Evolutionary conservation across 2,329 filamentous ascomycete genomes (phyloP), one percentile per base, ranked within the genome.

Genomic region (Stagonosporopsis cucurbitacearum): DNA sequence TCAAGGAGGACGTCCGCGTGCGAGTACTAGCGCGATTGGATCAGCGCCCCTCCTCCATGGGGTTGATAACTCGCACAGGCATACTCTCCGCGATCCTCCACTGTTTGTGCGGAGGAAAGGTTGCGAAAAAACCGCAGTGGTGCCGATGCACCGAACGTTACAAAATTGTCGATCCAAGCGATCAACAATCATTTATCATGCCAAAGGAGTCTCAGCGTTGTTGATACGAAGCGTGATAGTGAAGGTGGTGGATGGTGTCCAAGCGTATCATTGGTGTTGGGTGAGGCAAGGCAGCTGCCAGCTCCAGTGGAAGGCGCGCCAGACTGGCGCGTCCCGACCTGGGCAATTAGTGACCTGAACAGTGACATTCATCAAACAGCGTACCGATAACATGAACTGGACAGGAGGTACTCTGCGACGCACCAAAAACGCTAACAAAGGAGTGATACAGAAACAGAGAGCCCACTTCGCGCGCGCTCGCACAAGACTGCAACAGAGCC

Each of bases 391-490:
- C 13, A 82, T 82, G 80, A 80, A 81, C 51, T 82, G 80, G 80
- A 81, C 78, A 0, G 80, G 80, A 25, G 80, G 80, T 4, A 74
- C 72, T 25, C 62, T 78, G 28, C 76, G 75, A 56, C 71, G 75
- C 45, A 73, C 67, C 25, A 75, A 70, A 47, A 73, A 72, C 43
- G 72, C 70, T 26, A 70, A 70, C 54, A 75, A 74, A 50, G 67
- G 72, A 15, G 62, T 71, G 15, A 28, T 73, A 4, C 73, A 77
- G 53, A 75, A 72, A 57, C 80, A 82, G 61, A 80, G 75, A 62
- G 75, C 77, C 17, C 75, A 81, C 60, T 82, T 82, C 55, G 79
- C 79, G 5, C 77, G 71, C 58, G 71, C 68, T 17, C 74, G 78
- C 25, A 66, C 67, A 7, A 64, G 67, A 35, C 60, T 71, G n/a